These are phyloP conservation scores for Cutaneotrichosporon curvatum DNA, from an alignment of 1,284 basidiomycete species.

Conservation along the genomic window DNA sequence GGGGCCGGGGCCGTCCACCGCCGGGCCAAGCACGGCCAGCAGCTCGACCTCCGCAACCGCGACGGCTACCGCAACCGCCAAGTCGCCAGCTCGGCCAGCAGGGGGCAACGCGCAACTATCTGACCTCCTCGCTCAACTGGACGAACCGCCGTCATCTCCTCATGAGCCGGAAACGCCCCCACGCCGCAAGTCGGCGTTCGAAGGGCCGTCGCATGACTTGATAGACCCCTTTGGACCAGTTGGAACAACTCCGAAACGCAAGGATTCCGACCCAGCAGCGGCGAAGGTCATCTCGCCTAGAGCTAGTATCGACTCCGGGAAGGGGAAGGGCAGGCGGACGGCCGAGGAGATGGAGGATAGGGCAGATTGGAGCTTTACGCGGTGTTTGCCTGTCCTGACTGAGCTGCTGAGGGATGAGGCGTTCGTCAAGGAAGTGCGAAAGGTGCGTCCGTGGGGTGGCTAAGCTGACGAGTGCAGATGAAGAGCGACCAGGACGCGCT, in stretches of 20 bases:
- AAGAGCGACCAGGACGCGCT: constrained; percentile 39
- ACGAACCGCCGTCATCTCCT: neutral
- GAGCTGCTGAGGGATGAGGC: constrained; percentile 30
- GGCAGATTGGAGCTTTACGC: constrained; percentile 21
- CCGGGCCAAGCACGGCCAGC: no score
- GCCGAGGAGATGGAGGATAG: constrained; percentile 7
- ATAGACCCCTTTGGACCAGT: constrained; percentile 39
- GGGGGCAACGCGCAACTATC: neutral
- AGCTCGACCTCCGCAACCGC: neutral
- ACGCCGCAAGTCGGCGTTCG: constrained; percentile 8
- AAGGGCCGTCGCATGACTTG: constrained; percentile 14
- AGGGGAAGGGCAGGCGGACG: constrained; percentile 14
- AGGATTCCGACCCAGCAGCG: neutral
- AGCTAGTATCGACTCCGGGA: neutral
- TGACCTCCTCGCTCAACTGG: neutral
- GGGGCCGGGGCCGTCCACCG: neutral
- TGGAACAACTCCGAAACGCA: neutral
- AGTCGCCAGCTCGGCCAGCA: constrained; percentile 12
- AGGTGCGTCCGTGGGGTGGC: constrained; percentile 19
- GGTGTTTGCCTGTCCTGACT: constrained; percentile 31
- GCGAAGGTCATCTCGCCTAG: neutral
- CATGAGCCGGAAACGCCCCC: neutral
- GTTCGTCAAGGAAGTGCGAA: constrained; percentile 33
- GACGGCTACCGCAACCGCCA: neutral
- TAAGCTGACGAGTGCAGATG: constrained; percentile 27